A percentile compares a stretch with the other conserved stretches of the same genome.
phyloP scores from a whole-genome alignment of 2,329 filamentous ascomycete genomes.

The Fusarium citri region DNA sequence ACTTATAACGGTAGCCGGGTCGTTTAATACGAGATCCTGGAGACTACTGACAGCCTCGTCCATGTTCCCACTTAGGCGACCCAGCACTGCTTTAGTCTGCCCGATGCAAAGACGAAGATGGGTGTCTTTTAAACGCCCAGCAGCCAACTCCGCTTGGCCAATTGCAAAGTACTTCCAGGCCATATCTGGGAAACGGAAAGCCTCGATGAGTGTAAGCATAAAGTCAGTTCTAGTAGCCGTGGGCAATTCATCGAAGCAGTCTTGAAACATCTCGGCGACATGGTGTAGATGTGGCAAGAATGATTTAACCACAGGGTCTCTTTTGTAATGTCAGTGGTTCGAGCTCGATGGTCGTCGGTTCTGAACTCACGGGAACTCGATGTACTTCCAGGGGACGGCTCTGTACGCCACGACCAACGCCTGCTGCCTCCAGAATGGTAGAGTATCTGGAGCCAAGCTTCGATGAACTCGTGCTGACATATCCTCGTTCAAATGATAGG shows the following conservation, averaged over 20 bases:
- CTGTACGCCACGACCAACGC: constrained; percentile 37
- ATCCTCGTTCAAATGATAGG: constrained; percentile 35
- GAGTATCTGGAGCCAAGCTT: constrained; percentile 19
- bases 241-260: constrained; percentile 30
- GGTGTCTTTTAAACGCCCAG: constrained; percentile 31
- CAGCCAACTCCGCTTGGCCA: constrained; percentile 29
- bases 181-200: constrained; percentile 41
- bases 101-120: constrained; percentile 36
- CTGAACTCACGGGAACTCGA: constrained; percentile 38
- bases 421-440: constrained; percentile 35
- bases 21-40: constrained; percentile 16
- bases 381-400: constrained; percentile 41
- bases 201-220: constrained; percentile 40
- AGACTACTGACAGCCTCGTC: constrained; percentile 31
- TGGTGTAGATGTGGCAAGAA: constrained; percentile 38
- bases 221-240: constrained; percentile 31
- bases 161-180: constrained; percentile 41
- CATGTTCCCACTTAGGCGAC: constrained; percentile 38
- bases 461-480: constrained; percentile 28
- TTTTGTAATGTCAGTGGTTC: constrained; percentile 20
- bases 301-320: constrained; percentile 26
- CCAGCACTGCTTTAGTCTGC: constrained; percentile 36
- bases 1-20: constrained; percentile 4
- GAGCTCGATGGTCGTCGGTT: constrained; percentile 2
- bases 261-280: constrained; percentile 27